phyloP scores from a whole-genome alignment of 2,329 filamentous ascomycete species.

The Colletotrichum spinosum region DNA sequence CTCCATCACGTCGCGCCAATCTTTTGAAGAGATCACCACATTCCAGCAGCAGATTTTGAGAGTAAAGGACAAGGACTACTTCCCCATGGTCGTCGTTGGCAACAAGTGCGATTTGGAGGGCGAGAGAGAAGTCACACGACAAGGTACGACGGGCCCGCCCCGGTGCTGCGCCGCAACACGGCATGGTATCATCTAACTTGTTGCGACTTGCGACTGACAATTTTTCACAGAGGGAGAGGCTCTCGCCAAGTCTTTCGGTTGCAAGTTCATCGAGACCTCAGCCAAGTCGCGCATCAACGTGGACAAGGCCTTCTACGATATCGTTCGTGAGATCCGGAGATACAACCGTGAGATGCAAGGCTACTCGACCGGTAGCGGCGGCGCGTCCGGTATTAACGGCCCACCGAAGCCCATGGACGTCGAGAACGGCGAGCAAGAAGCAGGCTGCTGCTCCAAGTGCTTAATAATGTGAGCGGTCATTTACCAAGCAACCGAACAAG shows the following conservation, averaged over 20 bases:
- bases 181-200: neutral
- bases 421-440: conserved; percentile 73
- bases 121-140: conserved; percentile 90
- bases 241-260: conserved; percentile 87
- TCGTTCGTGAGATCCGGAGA: conserved; percentile 95
- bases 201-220: conserved; percentile 10
- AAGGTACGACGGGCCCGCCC: conserved; percentile 72
- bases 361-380: conserved; percentile 78
- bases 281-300: conserved; percentile 98
- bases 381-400: conserved; percentile 70
- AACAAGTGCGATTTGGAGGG: conserved; percentile 99
- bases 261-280: conserved; percentile 99
- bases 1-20: conserved; percentile 97
- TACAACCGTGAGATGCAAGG: conserved; percentile 99
- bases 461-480: conserved; percentile 78
- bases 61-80: conserved; percentile 99
- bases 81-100: conserved; percentile 98
- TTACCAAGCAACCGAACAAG: neutral
- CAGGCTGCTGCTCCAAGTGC: conserved; percentile 88
- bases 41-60: conserved; percentile 99
- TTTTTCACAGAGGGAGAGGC: conserved; percentile 81
- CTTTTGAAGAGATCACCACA: conserved; percentile 97
- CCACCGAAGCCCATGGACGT: conserved; percentile 83
- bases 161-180: conserved; percentile 13
- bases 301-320: conserved; percentile 98